phyloP scores from a whole-genome alignment of 139 green algal genomes.

The Auxenochlorella pyrenoidosa region DNA sequence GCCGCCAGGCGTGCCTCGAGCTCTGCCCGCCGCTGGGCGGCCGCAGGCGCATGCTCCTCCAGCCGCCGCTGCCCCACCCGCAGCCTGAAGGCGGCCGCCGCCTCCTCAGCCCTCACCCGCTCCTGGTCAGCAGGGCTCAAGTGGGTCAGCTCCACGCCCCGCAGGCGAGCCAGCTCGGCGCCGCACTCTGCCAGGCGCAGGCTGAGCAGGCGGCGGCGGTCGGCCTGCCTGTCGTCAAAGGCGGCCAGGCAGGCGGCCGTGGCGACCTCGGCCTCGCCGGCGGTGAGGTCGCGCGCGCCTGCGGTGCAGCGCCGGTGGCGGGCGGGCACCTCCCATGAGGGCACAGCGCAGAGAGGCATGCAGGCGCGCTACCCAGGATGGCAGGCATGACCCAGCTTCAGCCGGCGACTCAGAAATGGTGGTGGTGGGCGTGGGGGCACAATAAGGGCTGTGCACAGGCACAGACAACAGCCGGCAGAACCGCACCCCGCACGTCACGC shows the following conservation, averaged over 20 bases:
- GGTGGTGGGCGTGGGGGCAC: not conserved
- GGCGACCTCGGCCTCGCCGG: slow-evolving; percentile 62
- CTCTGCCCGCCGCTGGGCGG: not conserved
- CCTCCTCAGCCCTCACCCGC: slow-evolving; percentile 3
- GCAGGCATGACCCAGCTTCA: too few species aligned
- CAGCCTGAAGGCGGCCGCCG: slow-evolving; percentile 5
- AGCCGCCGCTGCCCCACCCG: slow-evolving; percentile 1
- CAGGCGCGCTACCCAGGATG: too few species aligned
- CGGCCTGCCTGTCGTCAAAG: slow-evolving; percentile 25
- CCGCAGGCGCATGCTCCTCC: not conserved
- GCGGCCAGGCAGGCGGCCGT: slow-evolving; percentile 7
- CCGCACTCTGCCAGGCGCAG: slow-evolving; percentile 4
- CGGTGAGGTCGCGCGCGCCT: slow-evolving; percentile 58
- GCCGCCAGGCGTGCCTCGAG: not conserved
- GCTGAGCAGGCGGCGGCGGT: not conserved
- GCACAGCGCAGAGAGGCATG: too few species aligned
- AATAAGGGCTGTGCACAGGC: too few species aligned
- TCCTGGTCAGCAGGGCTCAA: not conserved
- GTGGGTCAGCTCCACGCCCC: slow-evolving; percentile 12
- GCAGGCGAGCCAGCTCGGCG: slow-evolving; percentile 16
- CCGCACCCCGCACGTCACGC: not conserved
- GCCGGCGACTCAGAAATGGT: too few species aligned
- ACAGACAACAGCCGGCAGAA: not conserved
- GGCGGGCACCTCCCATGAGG: too few species aligned
- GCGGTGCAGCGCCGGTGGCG: slow-evolving; percentile 22